phyloP scores from a whole-genome alignment of 2,329 filamentous ascomycete genomes.

The Colletotrichum sp. region DNA sequence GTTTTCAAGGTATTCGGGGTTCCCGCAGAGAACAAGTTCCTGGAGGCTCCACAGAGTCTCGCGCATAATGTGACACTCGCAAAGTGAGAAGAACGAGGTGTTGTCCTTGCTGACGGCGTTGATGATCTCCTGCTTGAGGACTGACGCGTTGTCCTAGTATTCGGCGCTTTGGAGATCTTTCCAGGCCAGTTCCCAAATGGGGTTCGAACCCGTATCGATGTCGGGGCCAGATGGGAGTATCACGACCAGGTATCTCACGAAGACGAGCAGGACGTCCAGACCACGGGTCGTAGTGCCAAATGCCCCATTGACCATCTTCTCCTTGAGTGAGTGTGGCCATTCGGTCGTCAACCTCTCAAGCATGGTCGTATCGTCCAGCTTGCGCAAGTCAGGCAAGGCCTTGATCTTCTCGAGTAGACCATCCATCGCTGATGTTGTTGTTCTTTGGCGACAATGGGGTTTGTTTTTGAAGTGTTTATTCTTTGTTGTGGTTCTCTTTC shows the following conservation, averaged over 20 bases:
- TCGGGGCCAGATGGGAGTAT: background rate
- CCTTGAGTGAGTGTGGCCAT: background rate
- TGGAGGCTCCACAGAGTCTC: background rate
- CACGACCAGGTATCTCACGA: background rate
- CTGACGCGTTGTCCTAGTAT: background rate
- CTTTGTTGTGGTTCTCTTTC: background rate
- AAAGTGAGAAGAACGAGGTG: background rate
- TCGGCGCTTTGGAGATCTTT: background rate
- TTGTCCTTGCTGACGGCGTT: background rate
- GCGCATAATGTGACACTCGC: background rate
- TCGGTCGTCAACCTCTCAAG: background rate
- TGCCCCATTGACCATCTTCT: background rate
- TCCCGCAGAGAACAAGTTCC: background rate
- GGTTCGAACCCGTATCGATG: background rate
- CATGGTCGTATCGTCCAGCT: accelerated
- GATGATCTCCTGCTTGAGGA: background rate
- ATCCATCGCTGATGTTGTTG: background rate
- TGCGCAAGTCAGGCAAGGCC: background rate
- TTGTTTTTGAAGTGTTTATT: background rate
- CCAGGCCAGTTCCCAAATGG: background rate
- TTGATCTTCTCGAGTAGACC: background rate
- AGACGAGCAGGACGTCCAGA: background rate
- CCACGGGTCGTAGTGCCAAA: background rate
- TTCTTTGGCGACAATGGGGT: background rate
- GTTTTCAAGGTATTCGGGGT: background rate